Conservation (phyloP, 495 filamentous ascomycete species). For the Cercophora sp. region DNA sequence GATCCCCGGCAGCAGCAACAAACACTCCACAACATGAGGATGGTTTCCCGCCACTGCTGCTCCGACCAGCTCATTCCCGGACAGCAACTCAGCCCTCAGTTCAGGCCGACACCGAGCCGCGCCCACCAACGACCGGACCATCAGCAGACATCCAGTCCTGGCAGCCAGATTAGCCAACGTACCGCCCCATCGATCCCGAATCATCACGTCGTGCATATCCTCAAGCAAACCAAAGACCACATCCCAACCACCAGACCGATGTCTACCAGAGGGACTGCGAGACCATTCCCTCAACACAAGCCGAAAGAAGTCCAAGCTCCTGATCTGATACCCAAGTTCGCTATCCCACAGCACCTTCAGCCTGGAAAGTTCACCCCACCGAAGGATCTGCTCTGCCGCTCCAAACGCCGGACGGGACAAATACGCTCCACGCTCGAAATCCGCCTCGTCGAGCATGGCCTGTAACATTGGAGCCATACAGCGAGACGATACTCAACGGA, state of each 20-base stretch:
- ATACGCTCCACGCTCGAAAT: not conserved
- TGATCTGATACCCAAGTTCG: not conserved
- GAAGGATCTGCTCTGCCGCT: conserved; percentile 7
- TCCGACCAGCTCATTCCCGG: not conserved
- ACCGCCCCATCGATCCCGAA: conserved; percentile 1
- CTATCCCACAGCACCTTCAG: conserved; percentile 4
- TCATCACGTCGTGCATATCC: conserved; percentile 6
- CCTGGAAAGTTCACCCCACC: not conserved
- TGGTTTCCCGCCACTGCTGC: not conserved
- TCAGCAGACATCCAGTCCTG: not conserved
- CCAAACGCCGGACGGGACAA: not conserved
- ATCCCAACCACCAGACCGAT: not conserved
- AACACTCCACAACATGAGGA: not conserved
- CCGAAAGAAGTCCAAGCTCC: not conserved
- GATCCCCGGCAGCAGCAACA: not conserved
- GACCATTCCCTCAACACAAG: conserved; percentile 4
- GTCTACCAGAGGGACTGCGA: not conserved
- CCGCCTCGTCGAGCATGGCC: conserved; percentile 9
- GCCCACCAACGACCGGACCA: conserved; percentile 2
- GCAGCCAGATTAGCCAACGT: not conserved
- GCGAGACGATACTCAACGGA: conserved; percentile 7
- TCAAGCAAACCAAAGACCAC: not conserved
- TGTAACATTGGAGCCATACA: conserved; percentile 12
- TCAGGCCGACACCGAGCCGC: not conserved
- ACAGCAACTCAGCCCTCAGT: not conserved